Base-by-base conservation (phyloP, 1,284 basidiomycete species). In the Meira miltonrushii region DNA sequence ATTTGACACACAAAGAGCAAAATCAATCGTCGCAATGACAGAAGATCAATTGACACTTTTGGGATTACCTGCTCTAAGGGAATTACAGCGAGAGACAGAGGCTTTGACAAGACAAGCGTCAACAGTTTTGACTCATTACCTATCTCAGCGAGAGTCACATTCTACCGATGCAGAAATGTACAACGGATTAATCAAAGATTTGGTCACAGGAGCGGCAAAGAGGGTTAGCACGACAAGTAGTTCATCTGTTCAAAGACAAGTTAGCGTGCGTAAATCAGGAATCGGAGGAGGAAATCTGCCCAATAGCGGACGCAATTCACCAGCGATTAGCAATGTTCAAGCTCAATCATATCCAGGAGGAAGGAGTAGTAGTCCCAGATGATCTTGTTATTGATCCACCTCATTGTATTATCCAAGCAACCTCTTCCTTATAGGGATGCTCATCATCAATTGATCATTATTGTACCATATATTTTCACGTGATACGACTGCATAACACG, bases 181-280 rank as follows among this genome's bases (percentile, higher is more conserved):
- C 62, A 71, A 77, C 17, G 66, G 65, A 28, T 73, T 75, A 64
- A 77, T 77, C 61, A 68, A 69, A 59, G 71, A 77, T 41, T 58
- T 77, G 17, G 74, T 77, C 25, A 66, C 69, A 4, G 74, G 74
- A 8, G 74, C 73, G 6, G 67, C 71, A 12, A 68, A 55, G 39
- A 48, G 70, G 3, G 55, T 72, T 19, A 59, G 62, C 5, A 13
- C 46, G 5, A 23, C 46, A 15, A 13, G 7, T 12, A 48, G 23
- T 25, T 3, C 21, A 12, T 33, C 28, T 33, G 28, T 33, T 33
- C 17, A 48, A 17, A 48, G 46, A 23, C 17, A 12, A 21, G 21
- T 12, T 5, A 21, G 17, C 12, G 12, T 48, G 13, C 46, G 46
- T 12, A 48, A 48, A 48, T 13, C 17, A 13, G 25, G 46, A 13